These are phyloP conservation scores for Trichosporon asahii DNA, from an alignment of 1,284 basidiomycete genomes.

Conservation along the genomic window DNA sequence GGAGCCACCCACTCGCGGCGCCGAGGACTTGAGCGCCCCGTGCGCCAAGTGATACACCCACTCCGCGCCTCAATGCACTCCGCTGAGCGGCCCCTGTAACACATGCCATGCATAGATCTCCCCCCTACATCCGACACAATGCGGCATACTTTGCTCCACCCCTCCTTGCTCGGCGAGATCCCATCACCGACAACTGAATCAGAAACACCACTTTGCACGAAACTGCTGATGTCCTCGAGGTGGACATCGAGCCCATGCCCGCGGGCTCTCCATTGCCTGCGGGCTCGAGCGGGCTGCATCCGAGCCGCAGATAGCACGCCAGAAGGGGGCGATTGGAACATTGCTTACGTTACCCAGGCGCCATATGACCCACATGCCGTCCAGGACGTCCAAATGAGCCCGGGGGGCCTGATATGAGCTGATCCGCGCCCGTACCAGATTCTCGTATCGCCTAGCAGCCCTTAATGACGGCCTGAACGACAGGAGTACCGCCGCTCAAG, in stretches of 20 bases:
- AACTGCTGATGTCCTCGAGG: too few species aligned
- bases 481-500: neutral
- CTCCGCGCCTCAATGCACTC: neutral
- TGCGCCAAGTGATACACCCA: neutral
- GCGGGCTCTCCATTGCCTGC: neutral
- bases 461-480: neutral
- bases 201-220: neutral
- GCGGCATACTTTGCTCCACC: neutral
- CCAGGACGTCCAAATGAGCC: too few species aligned
- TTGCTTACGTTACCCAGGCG: neutral
- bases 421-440: neutral
- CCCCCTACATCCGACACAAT: neutral
- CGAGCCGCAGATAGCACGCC: neutral
- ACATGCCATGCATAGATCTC: neutral
- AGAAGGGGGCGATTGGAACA: neutral
- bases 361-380: neutral
- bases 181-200: neutral
- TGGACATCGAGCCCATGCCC: too few species aligned
- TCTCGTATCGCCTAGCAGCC: neutral
- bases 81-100: neutral
- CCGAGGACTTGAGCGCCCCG: neutral
- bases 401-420: neutral
- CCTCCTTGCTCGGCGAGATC: neutral
- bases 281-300: neutral
- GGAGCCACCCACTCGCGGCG: neutral